These are phyloP conservation scores for Filobasidium floriforme DNA, from an alignment of 768 basidiomycete species.

Conservation along the genomic window DNA sequence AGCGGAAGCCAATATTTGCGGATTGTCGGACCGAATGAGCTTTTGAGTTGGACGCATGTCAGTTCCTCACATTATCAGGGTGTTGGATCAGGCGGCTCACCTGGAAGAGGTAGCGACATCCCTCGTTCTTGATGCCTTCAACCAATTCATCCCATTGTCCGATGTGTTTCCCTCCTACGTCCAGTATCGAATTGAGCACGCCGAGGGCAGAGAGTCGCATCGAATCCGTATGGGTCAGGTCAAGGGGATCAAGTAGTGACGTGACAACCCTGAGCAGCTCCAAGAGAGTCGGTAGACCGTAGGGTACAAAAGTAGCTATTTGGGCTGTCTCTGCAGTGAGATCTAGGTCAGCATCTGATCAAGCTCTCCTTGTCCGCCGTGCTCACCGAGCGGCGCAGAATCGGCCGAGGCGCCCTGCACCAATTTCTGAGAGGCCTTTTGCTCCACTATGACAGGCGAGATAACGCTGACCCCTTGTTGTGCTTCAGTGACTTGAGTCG, in stretches of 20 bases:
- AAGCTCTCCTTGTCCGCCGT: too few relatives aligned
- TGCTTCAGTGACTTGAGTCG: too few relatives aligned
- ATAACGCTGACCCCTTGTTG: too few relatives aligned
- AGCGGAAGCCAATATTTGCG: conserved; percentile 65
- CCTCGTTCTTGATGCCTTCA: conserved; percentile 71
- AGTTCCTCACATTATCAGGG: not conserved
- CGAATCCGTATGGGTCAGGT: conserved; percentile 91
- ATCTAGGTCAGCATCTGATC: conserved; percentile 8
- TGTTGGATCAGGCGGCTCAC: conserved; percentile 23
- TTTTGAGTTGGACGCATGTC: conserved; percentile 18
- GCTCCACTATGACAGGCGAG: too few relatives aligned
- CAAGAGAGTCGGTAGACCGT: conserved; percentile 83
- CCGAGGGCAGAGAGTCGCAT: conserved; percentile 81
- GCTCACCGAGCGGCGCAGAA: too few relatives aligned
- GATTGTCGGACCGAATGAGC: conserved; percentile 83
- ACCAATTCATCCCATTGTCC: conserved; percentile 69
- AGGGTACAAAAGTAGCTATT: conserved; percentile 47
- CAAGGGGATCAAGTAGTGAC: conserved; percentile 88
- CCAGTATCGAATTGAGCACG: conserved; percentile 78
- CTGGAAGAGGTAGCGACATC: conserved; percentile 95
- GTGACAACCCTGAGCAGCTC: conserved; percentile 90
- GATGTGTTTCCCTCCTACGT: conserved; percentile 69
- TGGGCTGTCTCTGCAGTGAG: conserved; percentile 1
- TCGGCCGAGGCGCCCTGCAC: too few relatives aligned
- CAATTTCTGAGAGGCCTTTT: too few relatives aligned